Base-by-base conservation (phyloP, 2,329 filamentous ascomycete species). In the Cercospora canescens region DNA sequence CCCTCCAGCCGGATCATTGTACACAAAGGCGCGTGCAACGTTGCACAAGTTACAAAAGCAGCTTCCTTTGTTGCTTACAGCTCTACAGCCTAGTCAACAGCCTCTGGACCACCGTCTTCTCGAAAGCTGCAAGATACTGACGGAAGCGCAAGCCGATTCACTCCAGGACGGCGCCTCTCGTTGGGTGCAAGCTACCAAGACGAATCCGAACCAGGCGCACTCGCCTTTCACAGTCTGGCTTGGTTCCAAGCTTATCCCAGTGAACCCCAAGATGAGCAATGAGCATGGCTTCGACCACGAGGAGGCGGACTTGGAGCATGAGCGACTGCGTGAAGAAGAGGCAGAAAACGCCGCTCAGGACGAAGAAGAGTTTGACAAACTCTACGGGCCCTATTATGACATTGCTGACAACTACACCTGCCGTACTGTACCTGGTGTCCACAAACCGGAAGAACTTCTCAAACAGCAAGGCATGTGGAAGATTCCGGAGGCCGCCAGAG, bases 321-420 rank as follows among this genome's bases (percentile, higher is more conserved):
- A 90, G 70, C 83, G 87, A 59, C 73, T 89, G 0, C 82, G 84
- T 67, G 88, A 90, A 67, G 77, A 87, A 1, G 87, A 90, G 69
- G 86, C 86, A 0, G 87, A 84, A 58, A 87, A 87, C 14, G 85
- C 86, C 1, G 67, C 70, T 21, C 76, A 75, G 55, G 75, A 76
- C 18, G 75, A 76, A 34, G 76, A 78, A 64, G 77, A 80, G 37
- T 76, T 77, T 11, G 79, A 81, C 64, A 76, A 76, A 32, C 75
- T 82, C 14, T 70, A 56, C 18, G 81, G 81, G 1, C 63, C 30
- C 11, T 65, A 61, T 9, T 67, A 72, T 28, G 32, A 65, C 60
- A 21, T 84, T 0, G 78, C 76, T 26, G 81, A 83, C 69, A 81
- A 81, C 64, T 77, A 73, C 59, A 79, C 73, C 8, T 74, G 71